Conservation (phyloP, 768 basidiomycete species). For the Mrakia blollopis region DNA sequence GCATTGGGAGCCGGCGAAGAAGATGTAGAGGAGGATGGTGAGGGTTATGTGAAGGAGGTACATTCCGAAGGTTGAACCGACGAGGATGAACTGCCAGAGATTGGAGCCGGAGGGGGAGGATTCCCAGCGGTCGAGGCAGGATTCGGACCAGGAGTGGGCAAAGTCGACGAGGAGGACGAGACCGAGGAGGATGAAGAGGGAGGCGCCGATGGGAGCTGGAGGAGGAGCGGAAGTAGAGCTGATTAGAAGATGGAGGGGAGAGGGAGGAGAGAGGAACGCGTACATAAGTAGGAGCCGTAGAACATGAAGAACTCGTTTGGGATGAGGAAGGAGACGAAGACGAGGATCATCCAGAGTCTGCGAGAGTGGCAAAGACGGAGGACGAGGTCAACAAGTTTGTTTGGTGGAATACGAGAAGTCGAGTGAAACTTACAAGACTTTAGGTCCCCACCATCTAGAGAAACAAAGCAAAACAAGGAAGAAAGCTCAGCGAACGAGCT, state of each 20-base stretch:
- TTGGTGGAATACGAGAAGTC: too few species aligned
- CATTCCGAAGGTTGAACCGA: conserved; percentile 84
- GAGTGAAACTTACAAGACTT: conserved; percentile 43
- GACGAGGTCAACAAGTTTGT: too few species aligned
- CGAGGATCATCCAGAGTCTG: conserved; percentile 65
- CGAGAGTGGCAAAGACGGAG: too few species aligned
- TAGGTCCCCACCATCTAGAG: conserved; percentile 95
- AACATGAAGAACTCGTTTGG: conserved; percentile 98
- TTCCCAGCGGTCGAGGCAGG: conserved; percentile 93
- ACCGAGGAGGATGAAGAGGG: conserved; percentile 91
- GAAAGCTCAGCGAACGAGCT: background rate
- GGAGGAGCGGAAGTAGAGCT: background rate
- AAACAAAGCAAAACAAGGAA: background rate
- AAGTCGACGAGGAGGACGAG: conserved; percentile 97
- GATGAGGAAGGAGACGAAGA: conserved; percentile 82
- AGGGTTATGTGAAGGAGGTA: conserved; percentile 78
- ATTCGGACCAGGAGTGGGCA: conserved; percentile 97
- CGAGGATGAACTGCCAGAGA: conserved; percentile 92
- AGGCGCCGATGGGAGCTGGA: conserved; percentile 73
- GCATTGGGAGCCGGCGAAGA: conserved; percentile 82
- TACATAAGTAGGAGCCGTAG: conserved; percentile 78
- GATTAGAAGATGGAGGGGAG: background rate
- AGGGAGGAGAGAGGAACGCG: background rate
- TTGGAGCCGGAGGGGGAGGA: conserved; percentile 70
- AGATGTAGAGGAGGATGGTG: conserved; percentile 82